A percentile compares a stretch with the other conserved stretches of the same genome.
These are phyloP conservation scores for Exophiala oligosperma DNA, from an alignment of 2,329 filamentous ascomycete species.

Conservation along the genomic window DNA sequence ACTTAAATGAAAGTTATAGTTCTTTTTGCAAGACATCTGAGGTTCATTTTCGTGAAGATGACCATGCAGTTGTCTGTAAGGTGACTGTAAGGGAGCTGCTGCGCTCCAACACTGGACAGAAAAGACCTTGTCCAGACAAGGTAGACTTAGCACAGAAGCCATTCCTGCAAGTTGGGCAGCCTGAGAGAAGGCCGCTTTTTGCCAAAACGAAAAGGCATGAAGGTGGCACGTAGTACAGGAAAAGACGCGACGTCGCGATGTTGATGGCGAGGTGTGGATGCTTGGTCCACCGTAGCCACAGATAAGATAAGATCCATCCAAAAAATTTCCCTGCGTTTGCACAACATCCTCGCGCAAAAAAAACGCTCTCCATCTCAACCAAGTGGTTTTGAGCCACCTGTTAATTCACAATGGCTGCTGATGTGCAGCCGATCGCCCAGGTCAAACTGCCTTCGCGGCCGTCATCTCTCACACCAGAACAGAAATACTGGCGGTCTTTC, in stretches of 20 bases:
- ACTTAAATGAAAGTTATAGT: too few species aligned
- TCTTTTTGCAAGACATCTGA: too few species aligned
- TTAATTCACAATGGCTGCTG: conserved; percentile 68
- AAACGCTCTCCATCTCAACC: conserved; percentile 4
- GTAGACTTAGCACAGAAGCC: too few species aligned
- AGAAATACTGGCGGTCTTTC: conserved; percentile 95
- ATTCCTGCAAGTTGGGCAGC: too few species aligned
- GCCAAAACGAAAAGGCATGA: too few species aligned
- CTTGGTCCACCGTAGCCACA: background rate
- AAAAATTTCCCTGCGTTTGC: conserved; percentile 2
- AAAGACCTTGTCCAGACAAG: too few species aligned
- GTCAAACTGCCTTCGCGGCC: conserved; percentile 82
- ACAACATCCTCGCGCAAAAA: background rate
- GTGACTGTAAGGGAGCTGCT: too few species aligned
- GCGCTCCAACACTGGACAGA: too few species aligned
- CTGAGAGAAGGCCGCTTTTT: too few species aligned
- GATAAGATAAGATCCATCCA: background rate
- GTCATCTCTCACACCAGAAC: conserved; percentile 82
- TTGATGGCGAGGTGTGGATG: background rate
- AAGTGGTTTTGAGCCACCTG: background rate
- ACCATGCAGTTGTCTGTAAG: too few species aligned
- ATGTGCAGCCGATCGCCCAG: conserved; percentile 76
- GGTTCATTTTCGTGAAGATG: too few species aligned
- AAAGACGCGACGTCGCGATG: background rate
- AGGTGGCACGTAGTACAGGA: too few species aligned